phyloP scores from a whole-genome alignment of 2,329 filamentous ascomycete species.

The Ophiostoma ulmi region DNA sequence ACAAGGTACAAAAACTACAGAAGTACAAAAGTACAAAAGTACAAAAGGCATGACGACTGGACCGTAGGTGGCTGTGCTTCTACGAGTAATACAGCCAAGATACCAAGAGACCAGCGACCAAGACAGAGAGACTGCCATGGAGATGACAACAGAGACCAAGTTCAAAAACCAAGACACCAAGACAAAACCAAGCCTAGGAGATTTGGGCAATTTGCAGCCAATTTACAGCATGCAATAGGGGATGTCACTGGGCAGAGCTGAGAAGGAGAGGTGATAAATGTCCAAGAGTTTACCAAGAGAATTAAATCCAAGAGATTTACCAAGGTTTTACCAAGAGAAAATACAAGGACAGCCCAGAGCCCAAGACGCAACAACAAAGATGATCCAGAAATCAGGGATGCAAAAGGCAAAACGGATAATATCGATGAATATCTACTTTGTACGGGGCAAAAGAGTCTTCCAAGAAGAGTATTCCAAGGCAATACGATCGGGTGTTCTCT shows the following conservation, averaged over 20 bases:
- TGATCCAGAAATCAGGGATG: background rate
- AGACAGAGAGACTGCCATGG: background rate
- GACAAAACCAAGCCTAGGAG: slow-evolving; percentile 9
- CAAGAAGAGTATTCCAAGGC: background rate
- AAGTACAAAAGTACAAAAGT: background rate
- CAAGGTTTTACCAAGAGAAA: background rate
- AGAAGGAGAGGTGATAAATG: background rate
- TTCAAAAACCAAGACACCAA: slow-evolving; percentile 13
- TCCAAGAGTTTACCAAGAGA: background rate
- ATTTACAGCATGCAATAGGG: background rate
- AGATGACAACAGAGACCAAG: background rate
- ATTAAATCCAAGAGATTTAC: background rate
- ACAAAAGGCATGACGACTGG: background rate
- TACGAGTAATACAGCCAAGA: background rate
- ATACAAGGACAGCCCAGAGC: too few relatives aligned
- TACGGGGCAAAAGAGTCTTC: background rate
- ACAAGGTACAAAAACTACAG: background rate
- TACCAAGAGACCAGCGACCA: background rate
- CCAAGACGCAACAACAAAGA: background rate
- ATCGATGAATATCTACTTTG: too few relatives aligned
- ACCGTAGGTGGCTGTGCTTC: background rate
- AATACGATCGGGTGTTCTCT: background rate
- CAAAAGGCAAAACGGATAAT: too few relatives aligned
- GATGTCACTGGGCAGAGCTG: background rate
- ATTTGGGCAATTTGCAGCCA: slow-evolving; percentile 4